These are phyloP conservation scores for Pyrenopolyporus hunteri DNA, from an alignment of 495 filamentous ascomycete species.

Conservation along the genomic window DNA sequence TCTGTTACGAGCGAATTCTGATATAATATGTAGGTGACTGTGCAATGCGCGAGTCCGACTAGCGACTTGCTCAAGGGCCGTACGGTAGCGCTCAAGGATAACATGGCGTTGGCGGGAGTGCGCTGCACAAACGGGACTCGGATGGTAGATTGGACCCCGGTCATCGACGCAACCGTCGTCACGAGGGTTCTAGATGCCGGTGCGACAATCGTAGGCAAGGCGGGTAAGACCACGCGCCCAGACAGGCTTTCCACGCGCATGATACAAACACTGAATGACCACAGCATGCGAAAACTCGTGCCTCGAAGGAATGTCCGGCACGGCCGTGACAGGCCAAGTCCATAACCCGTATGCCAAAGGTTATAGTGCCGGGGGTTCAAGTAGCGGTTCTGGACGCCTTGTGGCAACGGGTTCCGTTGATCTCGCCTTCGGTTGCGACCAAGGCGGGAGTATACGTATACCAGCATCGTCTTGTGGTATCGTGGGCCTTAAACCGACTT, in stretches of 20 bases:
- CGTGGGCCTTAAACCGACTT: constrained; percentile 56
- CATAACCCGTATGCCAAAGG: constrained; percentile 58
- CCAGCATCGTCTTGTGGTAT: constrained; percentile 58
- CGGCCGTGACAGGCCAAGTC: constrained; percentile 56
- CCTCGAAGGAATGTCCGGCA: constrained; percentile 49
- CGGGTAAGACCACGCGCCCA: constrained; percentile 26
- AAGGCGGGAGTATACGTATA: constrained; percentile 66
- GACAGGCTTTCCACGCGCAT: neutral
- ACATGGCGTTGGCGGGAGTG: constrained; percentile 46
- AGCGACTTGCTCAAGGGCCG: constrained; percentile 41
- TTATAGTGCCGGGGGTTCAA: constrained; percentile 63
- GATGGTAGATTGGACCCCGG: constrained; percentile 46
- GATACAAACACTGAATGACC: neutral
- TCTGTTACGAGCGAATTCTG: neutral
- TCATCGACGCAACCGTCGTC: constrained; percentile 46
- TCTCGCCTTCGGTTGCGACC: constrained; percentile 64
- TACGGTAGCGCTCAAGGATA: constrained; percentile 49
- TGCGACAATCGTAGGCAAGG: constrained; percentile 46
- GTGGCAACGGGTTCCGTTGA: constrained; percentile 59
- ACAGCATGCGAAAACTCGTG: constrained; percentile 56
- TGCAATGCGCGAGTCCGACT: constrained; percentile 35
- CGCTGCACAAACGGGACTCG: constrained; percentile 48
- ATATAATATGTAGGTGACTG: constrained; percentile 35
- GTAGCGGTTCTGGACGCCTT: constrained; percentile 61
- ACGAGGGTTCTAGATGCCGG: constrained; percentile 46